A percentile compares a stretch with the other conserved stretches of the same genome.
Evolutionary conservation across 805 yeast species (phyloP).

Genomic region (Cyberlindnera japonica): DNA sequence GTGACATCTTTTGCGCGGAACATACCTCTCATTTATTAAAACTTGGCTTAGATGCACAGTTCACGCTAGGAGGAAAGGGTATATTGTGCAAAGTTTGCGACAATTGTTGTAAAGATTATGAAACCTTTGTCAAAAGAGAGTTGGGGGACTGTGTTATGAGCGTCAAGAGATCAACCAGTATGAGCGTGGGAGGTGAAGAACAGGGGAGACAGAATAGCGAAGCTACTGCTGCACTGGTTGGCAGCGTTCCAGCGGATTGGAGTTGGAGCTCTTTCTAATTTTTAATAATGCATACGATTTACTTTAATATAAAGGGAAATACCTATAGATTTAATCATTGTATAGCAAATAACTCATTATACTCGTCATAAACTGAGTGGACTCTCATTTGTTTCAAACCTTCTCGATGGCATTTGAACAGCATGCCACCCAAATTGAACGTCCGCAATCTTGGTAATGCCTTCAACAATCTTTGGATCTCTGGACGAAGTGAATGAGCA

Average conservation of each 20-base stretch:
- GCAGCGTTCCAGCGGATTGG: conserved; percentile 71
- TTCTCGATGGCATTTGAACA: conserved; percentile 15
- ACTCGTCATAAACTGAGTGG: conserved; percentile 25
- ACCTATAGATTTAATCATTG: too few relatives aligned
- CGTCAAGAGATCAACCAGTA: conserved; percentile 1
- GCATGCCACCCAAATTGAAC: conserved; percentile 29
- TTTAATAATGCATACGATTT: conserved; percentile 1
- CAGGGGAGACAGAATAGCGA: conserved; percentile 8
- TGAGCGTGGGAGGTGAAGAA: conserved; percentile 1
- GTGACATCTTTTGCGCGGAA: conserved; percentile 71
- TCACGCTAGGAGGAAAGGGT: conserved; percentile 66
- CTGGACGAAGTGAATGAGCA: conserved; percentile 22
- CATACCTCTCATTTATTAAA: conserved; percentile 58
- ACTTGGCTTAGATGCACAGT: conserved; percentile 56
- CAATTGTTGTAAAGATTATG: conserved; percentile 59
- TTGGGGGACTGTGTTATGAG: conserved; percentile 14
- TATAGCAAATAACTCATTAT: conserved; percentile 17
- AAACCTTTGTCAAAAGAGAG: conserved; percentile 38
- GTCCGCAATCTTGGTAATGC: conserved; percentile 17
- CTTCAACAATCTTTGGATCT: conserved; percentile 17
- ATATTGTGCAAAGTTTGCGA: conserved; percentile 68
- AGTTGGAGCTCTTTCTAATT: conserved; percentile 70
- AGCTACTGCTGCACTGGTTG: conserved; percentile 33
- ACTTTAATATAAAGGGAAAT: too few relatives aligned
- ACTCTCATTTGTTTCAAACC: conserved; percentile 12